Conservation (phyloP, 2,329 filamentous ascomycete species). For the Penicillium sp. region DNA sequence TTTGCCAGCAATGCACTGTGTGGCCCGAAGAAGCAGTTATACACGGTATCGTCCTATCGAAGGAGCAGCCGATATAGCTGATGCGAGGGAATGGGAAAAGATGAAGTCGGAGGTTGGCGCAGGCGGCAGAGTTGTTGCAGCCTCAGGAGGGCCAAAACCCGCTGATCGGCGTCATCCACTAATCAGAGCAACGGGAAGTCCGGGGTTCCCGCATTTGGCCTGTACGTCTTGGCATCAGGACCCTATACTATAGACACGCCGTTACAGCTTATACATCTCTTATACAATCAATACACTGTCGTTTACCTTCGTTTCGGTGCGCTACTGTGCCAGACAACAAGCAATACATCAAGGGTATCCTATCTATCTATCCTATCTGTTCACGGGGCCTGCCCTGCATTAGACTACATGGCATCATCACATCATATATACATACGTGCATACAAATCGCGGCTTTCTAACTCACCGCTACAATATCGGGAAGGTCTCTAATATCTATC, state of each 20-base stretch:
- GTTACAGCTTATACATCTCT: neutral
- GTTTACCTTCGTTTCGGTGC: too few relatives aligned
- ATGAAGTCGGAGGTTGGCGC: neutral
- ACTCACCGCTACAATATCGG: slow-evolving; percentile 46
- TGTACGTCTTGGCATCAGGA: neutral
- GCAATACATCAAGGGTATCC: neutral
- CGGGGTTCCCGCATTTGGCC: neutral
- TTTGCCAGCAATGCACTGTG: neutral
- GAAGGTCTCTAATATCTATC: slow-evolving; percentile 54
- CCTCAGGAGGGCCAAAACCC: too few relatives aligned
- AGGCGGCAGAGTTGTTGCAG: neutral
- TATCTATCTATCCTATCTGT: neutral
- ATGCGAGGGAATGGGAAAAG: neutral
- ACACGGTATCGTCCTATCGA: neutral
- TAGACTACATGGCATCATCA: neutral
- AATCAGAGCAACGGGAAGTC: neutral
- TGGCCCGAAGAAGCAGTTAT: neutral
- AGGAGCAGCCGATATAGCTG: neutral
- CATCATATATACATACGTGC: slow-evolving; percentile 8
- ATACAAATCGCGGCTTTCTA: slow-evolving; percentile 19
- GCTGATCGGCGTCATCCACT: neutral
- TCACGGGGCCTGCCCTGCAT: neutral
- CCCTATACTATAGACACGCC: too few relatives aligned
- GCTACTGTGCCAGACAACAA: too few relatives aligned
- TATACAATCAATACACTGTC: too few relatives aligned